phyloP scores from a whole-genome alignment of 78 protist species.

The Capsaspora owczarzaki region DNA sequence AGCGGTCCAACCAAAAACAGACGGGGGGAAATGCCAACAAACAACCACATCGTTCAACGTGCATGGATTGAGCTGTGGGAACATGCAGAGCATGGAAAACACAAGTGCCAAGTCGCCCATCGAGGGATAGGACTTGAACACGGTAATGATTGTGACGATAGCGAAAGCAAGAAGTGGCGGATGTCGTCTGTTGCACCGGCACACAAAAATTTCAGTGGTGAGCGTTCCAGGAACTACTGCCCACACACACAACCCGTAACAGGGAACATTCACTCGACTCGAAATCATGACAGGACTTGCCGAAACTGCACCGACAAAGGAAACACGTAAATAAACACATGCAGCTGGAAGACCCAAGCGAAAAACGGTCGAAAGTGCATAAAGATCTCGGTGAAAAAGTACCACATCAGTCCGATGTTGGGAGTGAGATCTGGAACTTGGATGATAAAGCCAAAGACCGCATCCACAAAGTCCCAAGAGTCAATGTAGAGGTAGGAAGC shows the following conservation, averaged over 20 bases:
- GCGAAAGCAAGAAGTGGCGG: not conserved
- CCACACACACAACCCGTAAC: not conserved
- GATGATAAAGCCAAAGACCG: not conserved
- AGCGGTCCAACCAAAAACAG: too few species aligned
- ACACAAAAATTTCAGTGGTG: not conserved
- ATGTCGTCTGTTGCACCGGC: not conserved
- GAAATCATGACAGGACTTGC: not conserved
- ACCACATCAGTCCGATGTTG: conserved; percentile 23
- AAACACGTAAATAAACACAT: not conserved
- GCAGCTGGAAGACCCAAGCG: conserved; percentile 10
- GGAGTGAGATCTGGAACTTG: conserved; percentile 19
- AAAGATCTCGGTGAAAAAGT: conserved; percentile 23
- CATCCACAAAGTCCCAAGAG: not conserved
- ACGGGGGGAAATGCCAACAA: too few species aligned
- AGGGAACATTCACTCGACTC: not conserved
- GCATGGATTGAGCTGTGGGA: not conserved
- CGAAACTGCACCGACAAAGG: not conserved
- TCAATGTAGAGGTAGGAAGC: too few species aligned
- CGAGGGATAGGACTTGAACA: not conserved
- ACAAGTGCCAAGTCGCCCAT: not conserved
- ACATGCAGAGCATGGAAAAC: not conserved
- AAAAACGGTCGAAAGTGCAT: conserved; percentile 7
- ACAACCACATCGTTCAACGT: too few species aligned
- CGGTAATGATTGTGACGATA: not conserved
- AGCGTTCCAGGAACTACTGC: too few species aligned